These are phyloP conservation scores for Suhomyces vadensis DNA, from an alignment of 805 yeast species.

Conservation along the genomic window DNA sequence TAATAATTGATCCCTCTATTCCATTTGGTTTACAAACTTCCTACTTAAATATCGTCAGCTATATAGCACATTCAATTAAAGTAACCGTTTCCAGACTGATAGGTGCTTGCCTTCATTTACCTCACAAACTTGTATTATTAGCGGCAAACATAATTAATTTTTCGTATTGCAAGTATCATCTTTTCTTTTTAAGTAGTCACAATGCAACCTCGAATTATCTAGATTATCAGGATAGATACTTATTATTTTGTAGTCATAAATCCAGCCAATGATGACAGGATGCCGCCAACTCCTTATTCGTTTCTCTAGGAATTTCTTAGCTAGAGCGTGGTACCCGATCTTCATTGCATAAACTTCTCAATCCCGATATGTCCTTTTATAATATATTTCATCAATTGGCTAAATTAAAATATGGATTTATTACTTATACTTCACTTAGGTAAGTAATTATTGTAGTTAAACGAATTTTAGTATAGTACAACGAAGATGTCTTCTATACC, in stretches of 20 bases:
- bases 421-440: background rate
- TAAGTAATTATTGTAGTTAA: background rate
- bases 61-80: too few species aligned
- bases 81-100: too few species aligned
- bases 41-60: too few species aligned
- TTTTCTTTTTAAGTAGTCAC: background rate
- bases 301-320: too few species aligned
- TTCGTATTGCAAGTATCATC: background rate
- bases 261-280: background rate
- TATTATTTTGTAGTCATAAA: background rate
- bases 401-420: background rate
- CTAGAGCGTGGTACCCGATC: too few species aligned
- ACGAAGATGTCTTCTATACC: conserved; percentile 25
- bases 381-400: background rate
- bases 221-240: background rate
- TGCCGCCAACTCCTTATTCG: background rate
- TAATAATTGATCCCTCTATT: background rate
- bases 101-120: too few species aligned
- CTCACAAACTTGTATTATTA: too few species aligned
- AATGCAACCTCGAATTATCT: background rate
- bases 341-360: background rate
- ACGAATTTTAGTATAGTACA: background rate
- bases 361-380: background rate
- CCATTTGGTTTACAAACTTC: too few species aligned
- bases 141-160: too few species aligned